Evolutionary conservation across 2,329 filamentous ascomycete species (phyloP), one percentile per base, ranked within the genome.

Genomic region (Aspergillus novofumigatus): DNA sequence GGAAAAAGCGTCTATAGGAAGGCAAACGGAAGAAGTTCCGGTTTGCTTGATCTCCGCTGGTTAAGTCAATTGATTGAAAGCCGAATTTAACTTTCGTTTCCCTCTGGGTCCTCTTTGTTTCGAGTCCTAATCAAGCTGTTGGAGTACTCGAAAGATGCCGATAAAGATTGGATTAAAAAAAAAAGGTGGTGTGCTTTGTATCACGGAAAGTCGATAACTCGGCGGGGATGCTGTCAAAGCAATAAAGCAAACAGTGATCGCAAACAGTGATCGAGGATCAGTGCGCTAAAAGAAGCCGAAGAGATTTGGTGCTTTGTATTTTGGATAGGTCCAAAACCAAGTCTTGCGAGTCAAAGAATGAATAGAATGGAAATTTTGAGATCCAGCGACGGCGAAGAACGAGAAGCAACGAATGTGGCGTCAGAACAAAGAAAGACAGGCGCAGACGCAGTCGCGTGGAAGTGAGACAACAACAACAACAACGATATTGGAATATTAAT

Each of bases 311-410:
- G 49, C 49, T 38, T 38, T 32, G 49, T 25, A 17, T n/a, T 53
- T 53, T 53, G 38, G 51, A 53, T 47, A 17, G 35, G 35, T 44
- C 51, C 35, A 53, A 45, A 51, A 53, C 10, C 20, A 44, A 44
- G 28, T 21, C 17, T 42, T 26, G 41, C 25, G 20, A 28, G 17
- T 38, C 14, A 53, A 53, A 53, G 35, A 42, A 45, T 10, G 26
- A 41, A 44, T 21, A 17, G 23, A 50, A 23, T 23, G 42, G 14
- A 38, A 38, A 23, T 23, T 45, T 23, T 45, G 9, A 10, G 42
- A 45, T 11, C 3, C 42, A 23, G n/a, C 10, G 42, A 45, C 10
- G 42, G 23, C n/a, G 8, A 10, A 23, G 32, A 38, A 6, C 17
- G 32, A 38, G 14, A 38, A 38, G 32, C 32, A 38, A 38, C 32